These are phyloP conservation scores for Rhodomyrtus tomentosa DNA, from an alignment of 345 rosid genomes.

Conservation along the genomic window DNA sequence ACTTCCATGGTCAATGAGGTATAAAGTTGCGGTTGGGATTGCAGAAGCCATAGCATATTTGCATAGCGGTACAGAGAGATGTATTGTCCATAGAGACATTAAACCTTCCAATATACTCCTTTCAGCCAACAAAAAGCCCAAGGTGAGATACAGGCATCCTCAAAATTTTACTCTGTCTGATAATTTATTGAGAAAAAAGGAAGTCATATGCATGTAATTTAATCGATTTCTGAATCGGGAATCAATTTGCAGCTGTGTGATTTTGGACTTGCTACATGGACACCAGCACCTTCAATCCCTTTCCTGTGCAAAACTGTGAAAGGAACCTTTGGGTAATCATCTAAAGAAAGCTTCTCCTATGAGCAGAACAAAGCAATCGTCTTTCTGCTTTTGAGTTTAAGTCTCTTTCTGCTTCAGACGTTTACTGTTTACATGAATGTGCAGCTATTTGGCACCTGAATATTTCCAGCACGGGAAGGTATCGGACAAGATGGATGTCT, in stretches of 20 bases:
- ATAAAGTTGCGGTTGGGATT: constrained; percentile 70
- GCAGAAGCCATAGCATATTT: constrained; percentile 72
- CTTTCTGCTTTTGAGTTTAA: not conserved
- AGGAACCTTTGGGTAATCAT: constrained; percentile 83
- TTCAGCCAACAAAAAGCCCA: constrained; percentile 72
- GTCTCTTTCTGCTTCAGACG: not conserved
- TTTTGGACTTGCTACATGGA: constrained; percentile 94
- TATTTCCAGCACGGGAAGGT: constrained; percentile 97
- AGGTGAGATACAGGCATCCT: constrained; percentile 23
- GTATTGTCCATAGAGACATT: constrained; percentile 91
- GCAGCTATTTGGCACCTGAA: constrained; percentile 90
- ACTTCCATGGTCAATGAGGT: constrained; percentile 71
- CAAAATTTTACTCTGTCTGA: not conserved
- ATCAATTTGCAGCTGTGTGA: constrained; percentile 61
- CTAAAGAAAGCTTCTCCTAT: not conserved
- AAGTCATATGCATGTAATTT: not conserved
- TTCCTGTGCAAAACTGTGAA: constrained; percentile 95
- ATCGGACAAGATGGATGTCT: constrained; percentile 88
- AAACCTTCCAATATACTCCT: constrained; percentile 94
- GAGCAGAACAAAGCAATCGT: not conserved
- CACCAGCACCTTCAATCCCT: constrained; percentile 79
- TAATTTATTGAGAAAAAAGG: not conserved
- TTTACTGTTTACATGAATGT: not conserved
- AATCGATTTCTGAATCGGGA: not conserved
- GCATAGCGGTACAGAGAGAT: constrained; percentile 77